Percentiles rank a stretch among this genome's conserved stretches.
phyloP scores from a whole-genome alignment of 768 basidiomycete species.

The Kwoniella europaea region DNA sequence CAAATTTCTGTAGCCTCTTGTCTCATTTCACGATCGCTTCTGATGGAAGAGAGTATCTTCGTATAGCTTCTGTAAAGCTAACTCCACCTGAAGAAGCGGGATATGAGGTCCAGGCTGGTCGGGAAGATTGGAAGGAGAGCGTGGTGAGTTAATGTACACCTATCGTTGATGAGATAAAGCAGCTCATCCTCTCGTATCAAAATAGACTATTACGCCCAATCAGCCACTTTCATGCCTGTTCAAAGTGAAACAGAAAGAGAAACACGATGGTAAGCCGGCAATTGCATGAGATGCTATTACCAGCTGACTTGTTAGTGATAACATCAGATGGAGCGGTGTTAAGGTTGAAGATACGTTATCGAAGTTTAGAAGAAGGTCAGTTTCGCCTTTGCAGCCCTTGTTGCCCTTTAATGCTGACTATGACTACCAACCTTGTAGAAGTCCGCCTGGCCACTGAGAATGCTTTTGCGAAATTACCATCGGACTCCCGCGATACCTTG shows the following conservation, averaged over 20 bases:
- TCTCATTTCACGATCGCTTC: constrained; percentile 90
- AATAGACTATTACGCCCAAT: constrained; percentile 74
- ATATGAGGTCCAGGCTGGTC: constrained; percentile 30
- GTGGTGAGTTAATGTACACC: constrained; percentile 60
- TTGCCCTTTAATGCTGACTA: background rate
- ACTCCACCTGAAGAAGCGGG: constrained; percentile 16
- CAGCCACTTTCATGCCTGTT: constrained; percentile 82
- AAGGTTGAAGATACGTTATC: constrained; percentile 70
- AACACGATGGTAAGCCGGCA: constrained; percentile 51
- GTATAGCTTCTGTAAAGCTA: constrained; percentile 61
- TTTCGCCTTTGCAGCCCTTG: background rate
- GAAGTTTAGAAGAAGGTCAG: constrained; percentile 80
- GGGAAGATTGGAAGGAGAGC: constrained; percentile 12
- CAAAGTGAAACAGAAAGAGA: constrained; percentile 72
- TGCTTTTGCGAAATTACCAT: background rate
- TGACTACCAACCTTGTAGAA: constrained; percentile 7
- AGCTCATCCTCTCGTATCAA: background rate
- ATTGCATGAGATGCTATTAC: background rate
- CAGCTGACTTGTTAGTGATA: background rate
- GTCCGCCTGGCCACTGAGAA: background rate
- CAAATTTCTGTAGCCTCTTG: constrained; percentile 67
- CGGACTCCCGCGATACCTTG: background rate
- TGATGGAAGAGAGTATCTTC: constrained; percentile 76
- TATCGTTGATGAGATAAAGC: background rate
- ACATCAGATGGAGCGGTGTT: constrained; percentile 27